Base-by-base conservation (phyloP, 1,139 yeast species). In the Debaryomyces nepalensis region DNA sequence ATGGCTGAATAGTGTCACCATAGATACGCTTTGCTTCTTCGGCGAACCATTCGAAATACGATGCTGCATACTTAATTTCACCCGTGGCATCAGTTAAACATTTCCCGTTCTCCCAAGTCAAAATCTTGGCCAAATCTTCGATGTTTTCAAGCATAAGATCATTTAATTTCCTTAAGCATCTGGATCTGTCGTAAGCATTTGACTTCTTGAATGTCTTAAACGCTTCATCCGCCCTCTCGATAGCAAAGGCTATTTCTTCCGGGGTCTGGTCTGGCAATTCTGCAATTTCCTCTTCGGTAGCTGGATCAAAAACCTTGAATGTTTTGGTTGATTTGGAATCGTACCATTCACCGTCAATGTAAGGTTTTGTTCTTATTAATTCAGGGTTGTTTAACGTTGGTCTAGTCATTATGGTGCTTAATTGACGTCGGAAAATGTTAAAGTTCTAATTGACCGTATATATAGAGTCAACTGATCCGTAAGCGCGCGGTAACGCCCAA, bases 241-340 rank as follows among this genome's bases (percentile, higher is more conserved):
- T 83, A 8, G 96, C 87, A 33, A 63, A 61, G 32, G 80, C 81
- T 33, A 81, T 75, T 44, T 73, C 78, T 43, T 74, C 75, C 5
- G 77, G 70, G 39, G 82, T 74, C 46, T 77, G 79, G 46, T 82
- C 84, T 9, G 84, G 77, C 27, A 80, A 75, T 37, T 71, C 72
- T 15, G 79, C 79, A 44, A 89, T 77, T 20, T 67, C 66, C 44
- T 77, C 75, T 24, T 72, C 78, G 34, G 84, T 81, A 1, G 95
- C 95, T 3, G 97, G 97, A 61, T 89, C 90, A 27, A 64, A 62
- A 18, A 88, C 96, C 26, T 77, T 70, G 61, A 87, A 88, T 12
- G 79, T 72, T 43, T 75, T 75, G 19, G 73, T 64, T 14, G 82
- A 69, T 34, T 69, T 65, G 18, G 81, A 72, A 15, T 64, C 57